Percentiles rank a stretch among this genome's conserved stretches.
Evolutionary conservation across 257 asterid species (phyloP).

Genomic region (Ballota nigra): DNA sequence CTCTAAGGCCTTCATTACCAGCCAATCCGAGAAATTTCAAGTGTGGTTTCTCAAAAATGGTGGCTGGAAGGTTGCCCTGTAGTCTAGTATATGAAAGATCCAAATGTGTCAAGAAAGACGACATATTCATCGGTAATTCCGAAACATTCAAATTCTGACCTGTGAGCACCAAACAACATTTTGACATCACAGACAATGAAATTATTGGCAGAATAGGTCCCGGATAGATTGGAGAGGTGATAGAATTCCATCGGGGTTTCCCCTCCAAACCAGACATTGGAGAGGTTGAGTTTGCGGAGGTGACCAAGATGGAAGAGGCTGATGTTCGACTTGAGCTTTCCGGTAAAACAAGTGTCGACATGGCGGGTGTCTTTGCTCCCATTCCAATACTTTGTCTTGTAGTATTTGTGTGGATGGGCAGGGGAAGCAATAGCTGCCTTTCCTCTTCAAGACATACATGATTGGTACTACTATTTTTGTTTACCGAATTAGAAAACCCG

Average conservation of each 20-base stretch:
- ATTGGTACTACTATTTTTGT: too few relatives aligned
- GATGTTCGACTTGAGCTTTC: too few relatives aligned
- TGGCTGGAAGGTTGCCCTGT: not conserved
- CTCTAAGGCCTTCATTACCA: not conserved
- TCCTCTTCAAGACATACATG: too few relatives aligned
- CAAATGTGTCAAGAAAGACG: slow-evolving; percentile 1
- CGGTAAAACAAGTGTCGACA: too few relatives aligned
- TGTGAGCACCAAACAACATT: not conserved
- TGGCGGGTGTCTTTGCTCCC: too few relatives aligned
- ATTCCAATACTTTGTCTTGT: too few relatives aligned
- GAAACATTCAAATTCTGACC: not conserved
- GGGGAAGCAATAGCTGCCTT: too few relatives aligned
- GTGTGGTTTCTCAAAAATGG: not conserved
- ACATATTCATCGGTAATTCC: not conserved
- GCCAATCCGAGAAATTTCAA: not conserved
- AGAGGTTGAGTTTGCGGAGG: too few relatives aligned
- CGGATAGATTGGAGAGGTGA: slow-evolving; percentile 3
- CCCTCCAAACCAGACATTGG: too few relatives aligned
- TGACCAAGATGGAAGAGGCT: too few relatives aligned
- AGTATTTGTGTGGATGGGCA: too few relatives aligned
- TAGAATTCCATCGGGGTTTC: not conserved
- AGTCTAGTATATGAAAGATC: not conserved
- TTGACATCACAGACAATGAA: not conserved
- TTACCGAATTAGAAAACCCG: too few relatives aligned
- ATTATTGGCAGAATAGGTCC: not conserved